A percentile compares a stretch with the other conserved stretches of the same genome.
phyloP scores from a whole-genome alignment of 306 rosid genomes.

The Quillaja saponaria region DNA sequence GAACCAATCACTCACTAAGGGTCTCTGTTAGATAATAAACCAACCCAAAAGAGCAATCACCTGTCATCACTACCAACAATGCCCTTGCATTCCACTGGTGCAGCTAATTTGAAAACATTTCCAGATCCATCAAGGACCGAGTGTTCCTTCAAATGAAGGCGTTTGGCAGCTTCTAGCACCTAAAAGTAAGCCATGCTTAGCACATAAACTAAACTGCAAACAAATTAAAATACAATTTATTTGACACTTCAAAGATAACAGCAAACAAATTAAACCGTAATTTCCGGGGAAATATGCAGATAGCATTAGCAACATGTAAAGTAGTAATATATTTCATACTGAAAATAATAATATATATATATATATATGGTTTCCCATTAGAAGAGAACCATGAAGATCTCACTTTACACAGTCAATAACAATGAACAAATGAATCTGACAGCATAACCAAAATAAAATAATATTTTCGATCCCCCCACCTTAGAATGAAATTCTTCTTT shows the following conservation, averaged over 20 bases:
- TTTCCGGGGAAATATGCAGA: conserved; percentile 1
- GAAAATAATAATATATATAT: no score
- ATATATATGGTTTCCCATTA: conserved; percentile 2
- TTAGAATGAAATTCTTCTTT: conserved; percentile 94
- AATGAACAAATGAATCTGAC: conserved; percentile 17
- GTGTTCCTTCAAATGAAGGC: conserved; percentile 92
- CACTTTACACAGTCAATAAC: conserved; percentile 10
- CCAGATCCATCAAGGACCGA: conserved; percentile 87
- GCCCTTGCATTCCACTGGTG: conserved; percentile 99
- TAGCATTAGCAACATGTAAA: conserved; percentile 8
- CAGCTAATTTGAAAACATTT: conserved; percentile 84
- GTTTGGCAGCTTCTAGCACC: conserved; percentile 94
- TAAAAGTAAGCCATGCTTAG: conserved; percentile 37
- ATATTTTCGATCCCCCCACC: conserved; percentile 48
- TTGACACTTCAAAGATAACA: conserved; percentile 1
- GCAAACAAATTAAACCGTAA: no score
- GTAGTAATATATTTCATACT: no score
- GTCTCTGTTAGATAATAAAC: conserved; percentile 12
- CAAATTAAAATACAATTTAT: conserved; percentile 23
- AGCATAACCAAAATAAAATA: conserved; percentile 17
- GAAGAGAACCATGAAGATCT: conserved; percentile 7
- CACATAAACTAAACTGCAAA: conserved; percentile 2
- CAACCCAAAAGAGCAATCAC: conserved; percentile 42
- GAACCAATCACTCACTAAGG: conserved; percentile 1
- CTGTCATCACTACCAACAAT: conserved; percentile 98